These are phyloP conservation scores for Xerophyta viscosa DNA, from an alignment of 106 monocot genomes.

Conservation along the genomic window DNA sequence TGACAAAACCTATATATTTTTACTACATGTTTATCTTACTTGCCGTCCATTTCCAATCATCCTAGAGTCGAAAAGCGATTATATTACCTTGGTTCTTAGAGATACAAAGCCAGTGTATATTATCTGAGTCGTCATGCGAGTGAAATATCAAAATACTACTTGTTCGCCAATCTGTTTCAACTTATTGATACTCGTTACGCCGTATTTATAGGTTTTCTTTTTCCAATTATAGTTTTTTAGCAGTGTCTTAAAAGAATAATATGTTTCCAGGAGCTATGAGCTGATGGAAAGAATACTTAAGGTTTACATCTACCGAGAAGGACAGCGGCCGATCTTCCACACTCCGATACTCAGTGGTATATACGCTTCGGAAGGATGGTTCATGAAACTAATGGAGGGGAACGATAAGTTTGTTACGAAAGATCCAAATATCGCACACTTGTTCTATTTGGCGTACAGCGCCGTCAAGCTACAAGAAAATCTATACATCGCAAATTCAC, in stretches of 20 bases:
- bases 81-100: too few species aligned
- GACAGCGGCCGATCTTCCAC: slow-evolving; percentile 62
- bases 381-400: slow-evolving; percentile 52
- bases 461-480: slow-evolving; percentile 25
- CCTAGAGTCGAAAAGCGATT: too few species aligned
- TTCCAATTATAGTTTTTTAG: not conserved
- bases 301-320: slow-evolving; percentile 71
- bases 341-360: slow-evolving; percentile 47
- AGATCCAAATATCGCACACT: slow-evolving; percentile 52
- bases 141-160: too few species aligned
- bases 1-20: too few species aligned
- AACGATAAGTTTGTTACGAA: slow-evolving; percentile 36
- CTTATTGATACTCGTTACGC: too few species aligned
- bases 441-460: slow-evolving; percentile 70
- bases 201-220: not conserved
- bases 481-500: slow-evolving; percentile 41
- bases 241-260: not conserved
- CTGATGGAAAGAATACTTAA: slow-evolving; percentile 69
- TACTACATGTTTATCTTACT: too few species aligned
- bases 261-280: slow-evolving; percentile 68
- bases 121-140: too few species aligned
- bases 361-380: slow-evolving; percentile 87
- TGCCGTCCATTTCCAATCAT: too few species aligned
- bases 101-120: too few species aligned
- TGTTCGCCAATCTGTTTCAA: too few species aligned